phyloP scores from a whole-genome alignment of 2,329 filamentous ascomycete genomes.

The Colletotrichum sp. region DNA sequence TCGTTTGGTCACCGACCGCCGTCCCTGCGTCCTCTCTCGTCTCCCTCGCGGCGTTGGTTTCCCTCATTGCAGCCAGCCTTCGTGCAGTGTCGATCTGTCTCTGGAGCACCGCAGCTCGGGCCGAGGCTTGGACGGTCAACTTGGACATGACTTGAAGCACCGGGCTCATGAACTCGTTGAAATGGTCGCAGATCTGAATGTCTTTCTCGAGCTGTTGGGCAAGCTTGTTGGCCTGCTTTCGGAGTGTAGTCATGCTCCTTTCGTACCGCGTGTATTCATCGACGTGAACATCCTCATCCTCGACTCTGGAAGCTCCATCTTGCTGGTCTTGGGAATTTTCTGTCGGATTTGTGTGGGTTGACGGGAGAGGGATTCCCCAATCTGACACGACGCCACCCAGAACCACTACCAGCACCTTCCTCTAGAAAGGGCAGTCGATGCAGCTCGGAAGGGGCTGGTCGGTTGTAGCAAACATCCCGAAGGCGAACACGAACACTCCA shows the following conservation, averaged over 20 bases:
- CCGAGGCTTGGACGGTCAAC: background rate
- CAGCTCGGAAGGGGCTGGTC: background rate
- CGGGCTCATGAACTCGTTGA: background rate
- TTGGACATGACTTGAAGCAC: background rate
- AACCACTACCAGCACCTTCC: background rate
- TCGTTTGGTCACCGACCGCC: background rate
- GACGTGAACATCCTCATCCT: background rate
- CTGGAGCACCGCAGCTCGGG: background rate
- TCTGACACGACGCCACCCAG: background rate
- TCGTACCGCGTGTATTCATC: background rate
- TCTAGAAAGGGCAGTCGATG: background rate
- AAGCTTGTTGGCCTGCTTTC: background rate
- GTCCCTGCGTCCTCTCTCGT: background rate
- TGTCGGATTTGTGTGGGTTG: background rate
- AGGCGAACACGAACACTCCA: background rate
- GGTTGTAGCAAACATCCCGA: background rate
- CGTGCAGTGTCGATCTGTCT: background rate
- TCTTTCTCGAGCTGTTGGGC: background rate
- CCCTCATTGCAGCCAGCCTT: background rate
- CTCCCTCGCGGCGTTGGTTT: background rate
- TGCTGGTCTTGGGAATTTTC: background rate
- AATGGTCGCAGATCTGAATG: background rate
- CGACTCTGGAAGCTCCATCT: background rate
- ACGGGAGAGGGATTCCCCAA: background rate
- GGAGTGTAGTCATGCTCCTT: background rate